A percentile compares a stretch with the other conserved stretches of the same genome.
These are phyloP conservation scores for Cercospora sesami DNA, from an alignment of 2,329 filamentous ascomycete species.

Conservation along the genomic window DNA sequence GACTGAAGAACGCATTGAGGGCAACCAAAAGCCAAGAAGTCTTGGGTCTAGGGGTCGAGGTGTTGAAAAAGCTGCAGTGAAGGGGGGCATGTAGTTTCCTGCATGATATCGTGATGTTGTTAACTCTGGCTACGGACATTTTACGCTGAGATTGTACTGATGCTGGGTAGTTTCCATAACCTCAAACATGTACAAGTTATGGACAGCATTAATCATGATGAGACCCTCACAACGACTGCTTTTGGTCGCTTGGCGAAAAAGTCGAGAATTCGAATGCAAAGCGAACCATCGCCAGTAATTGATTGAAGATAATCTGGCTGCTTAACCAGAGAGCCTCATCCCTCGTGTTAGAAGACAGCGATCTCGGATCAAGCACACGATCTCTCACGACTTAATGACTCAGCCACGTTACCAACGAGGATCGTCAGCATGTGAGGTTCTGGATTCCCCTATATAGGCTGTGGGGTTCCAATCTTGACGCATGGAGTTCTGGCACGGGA, in stretches of 20 bases:
- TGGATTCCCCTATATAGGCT: too few relatives aligned
- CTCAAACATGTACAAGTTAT: neutral
- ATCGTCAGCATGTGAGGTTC: neutral
- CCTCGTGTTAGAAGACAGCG: neutral
- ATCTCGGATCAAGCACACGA: neutral
- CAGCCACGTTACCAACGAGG: neutral
- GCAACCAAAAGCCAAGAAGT: constrained; percentile 69
- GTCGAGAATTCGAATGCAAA: neutral
- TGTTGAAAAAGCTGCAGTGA: constrained; percentile 18
- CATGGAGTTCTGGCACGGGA: too few relatives aligned
- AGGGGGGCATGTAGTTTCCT: neutral
- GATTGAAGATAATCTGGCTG: neutral
- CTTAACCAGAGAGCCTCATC: neutral
- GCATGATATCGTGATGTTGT: neutral
- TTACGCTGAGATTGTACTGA: neutral
- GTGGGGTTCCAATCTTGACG: too few relatives aligned
- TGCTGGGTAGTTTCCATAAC: neutral
- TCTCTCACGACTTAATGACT: neutral
- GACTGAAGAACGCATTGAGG: constrained; percentile 69
- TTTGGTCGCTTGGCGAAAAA: too few relatives aligned
- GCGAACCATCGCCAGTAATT: neutral
- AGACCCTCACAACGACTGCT: neutral
- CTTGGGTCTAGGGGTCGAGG: constrained; percentile 41
- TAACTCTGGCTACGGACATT: neutral
- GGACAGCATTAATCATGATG: neutral